Evolutionary conservation across 2,329 filamentous ascomycete genomes (phyloP).

Genomic region (Talaromyces sp.): DNA sequence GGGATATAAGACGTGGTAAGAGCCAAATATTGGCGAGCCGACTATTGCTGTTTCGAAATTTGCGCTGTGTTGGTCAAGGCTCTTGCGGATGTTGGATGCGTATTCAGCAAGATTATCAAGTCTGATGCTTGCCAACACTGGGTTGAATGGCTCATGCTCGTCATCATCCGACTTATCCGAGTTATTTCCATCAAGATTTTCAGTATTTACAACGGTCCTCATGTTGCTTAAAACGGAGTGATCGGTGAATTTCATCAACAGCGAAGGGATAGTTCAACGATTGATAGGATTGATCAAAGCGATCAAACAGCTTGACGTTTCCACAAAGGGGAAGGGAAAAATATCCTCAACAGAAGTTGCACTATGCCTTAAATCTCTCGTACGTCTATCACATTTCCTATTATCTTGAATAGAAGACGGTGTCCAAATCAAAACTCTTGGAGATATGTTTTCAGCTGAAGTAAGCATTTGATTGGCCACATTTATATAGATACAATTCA

Average conservation of each 20-base stretch:
- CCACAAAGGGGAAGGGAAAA: neutral
- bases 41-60: neutral
- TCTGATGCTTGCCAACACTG: neutral
- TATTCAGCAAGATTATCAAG: neutral
- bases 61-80: neutral
- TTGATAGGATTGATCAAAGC: neutral
- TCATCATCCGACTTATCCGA: neutral
- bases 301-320: neutral
- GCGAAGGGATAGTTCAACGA: neutral
- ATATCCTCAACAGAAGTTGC: too few relatives aligned
- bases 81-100: neutral
- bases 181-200: neutral
- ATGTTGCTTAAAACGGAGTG: neutral
- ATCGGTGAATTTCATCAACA: neutral
- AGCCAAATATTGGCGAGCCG: neutral
- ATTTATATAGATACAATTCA: neutral
- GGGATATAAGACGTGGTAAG: neutral
- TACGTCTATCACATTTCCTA: too few relatives aligned
- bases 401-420: neutral
- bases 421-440: neutral
- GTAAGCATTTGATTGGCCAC: constrained; percentile 2
- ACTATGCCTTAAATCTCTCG: too few relatives aligned
- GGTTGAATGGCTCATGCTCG: neutral
- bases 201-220: neutral
- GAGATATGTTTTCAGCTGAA: neutral